Evolutionary conservation across 768 basidiomycete genomes (phyloP), one percentile per base, ranked within the genome.

Genomic region (Lactifluus hygrophoroides): DNA sequence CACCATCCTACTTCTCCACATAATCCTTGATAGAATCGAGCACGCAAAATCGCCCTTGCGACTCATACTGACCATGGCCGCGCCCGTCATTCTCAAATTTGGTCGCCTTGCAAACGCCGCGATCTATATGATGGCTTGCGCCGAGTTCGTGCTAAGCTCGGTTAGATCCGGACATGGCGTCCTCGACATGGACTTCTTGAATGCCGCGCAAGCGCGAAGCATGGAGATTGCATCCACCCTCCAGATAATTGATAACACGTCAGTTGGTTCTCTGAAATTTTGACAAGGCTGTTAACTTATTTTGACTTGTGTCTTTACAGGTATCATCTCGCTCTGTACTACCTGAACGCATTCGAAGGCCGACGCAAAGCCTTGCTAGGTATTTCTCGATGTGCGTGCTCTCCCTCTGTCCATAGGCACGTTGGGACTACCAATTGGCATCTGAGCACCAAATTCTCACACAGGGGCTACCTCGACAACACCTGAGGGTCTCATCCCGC

Each of bases 171-270:
- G 23, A 50, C 30, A 60, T 30, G 58, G 57, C 28, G 19, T 60
- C 43, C 57, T 53, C 21, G 48, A 60, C 35, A 54, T 45, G 51
- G 43, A 53, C 43, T 23, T 51, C 28, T 45, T 62, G 53, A n/a
- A 49, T 32, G 57, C 48, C 4, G 57, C 52, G 4, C 61, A 59
- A 50, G 52, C 48, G 37, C 40, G 53, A 28, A 62, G 61, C 37
- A 60, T 60, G 57, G 19, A 46, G 16, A 62, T 62, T 11, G 52
- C 61, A 5, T 40, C 52, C 35, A 11, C 47, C 23, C 43, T 62
- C 1, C 61, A 62, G 30, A 46, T 54, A 23, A 17, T 62, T n/a
- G 61, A 62, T 19, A 55, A 55, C 43, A 45, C 37, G 61, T 62
- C 28, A 30, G 57, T 28, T 19, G 5, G 37, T 19, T 5, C 28